Percentiles rank a stretch among this genome's conserved stretches.
Conservation (phyloP, 768 basidiomycete genomes). For the Fomitopsis serialis region DNA sequence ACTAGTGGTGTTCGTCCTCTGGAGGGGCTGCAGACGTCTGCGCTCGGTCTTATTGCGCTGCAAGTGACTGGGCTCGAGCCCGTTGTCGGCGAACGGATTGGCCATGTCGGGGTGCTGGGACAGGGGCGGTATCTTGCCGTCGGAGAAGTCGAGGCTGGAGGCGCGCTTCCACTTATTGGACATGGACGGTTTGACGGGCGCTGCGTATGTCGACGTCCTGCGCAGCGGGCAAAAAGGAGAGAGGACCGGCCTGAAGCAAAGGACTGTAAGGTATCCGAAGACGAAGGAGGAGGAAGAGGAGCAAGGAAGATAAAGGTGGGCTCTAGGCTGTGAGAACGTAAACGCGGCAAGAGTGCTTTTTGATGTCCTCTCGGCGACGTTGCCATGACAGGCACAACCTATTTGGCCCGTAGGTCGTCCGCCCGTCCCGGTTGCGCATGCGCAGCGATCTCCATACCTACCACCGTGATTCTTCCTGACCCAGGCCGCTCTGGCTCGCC, state of each 20-base stretch:
- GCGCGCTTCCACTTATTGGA: slow-evolving; percentile 36
- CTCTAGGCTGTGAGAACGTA: slow-evolving; percentile 7
- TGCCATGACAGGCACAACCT: slow-evolving; percentile 15
- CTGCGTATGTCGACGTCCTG: slow-evolving; percentile 22
- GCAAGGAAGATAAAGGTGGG: slow-evolving; percentile 10
- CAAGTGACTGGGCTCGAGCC: slow-evolving; percentile 42
- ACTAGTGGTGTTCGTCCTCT: slow-evolving; percentile 46
- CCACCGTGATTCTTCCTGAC: not conserved
- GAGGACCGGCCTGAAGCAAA: slow-evolving; percentile 42
- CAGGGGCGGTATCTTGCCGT: slow-evolving; percentile 38
- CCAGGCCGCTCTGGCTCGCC: not conserved
- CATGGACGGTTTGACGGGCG: slow-evolving; percentile 18
- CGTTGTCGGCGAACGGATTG: slow-evolving; percentile 20
- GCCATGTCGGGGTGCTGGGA: slow-evolving; percentile 45
- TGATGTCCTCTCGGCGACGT: slow-evolving; percentile 13
- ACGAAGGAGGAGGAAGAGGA: slow-evolving; percentile 10
- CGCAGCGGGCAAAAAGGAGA: slow-evolving; percentile 28
- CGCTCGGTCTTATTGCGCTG: slow-evolving; percentile 87
- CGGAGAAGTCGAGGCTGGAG: slow-evolving; percentile 68
- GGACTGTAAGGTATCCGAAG: slow-evolving; percentile 11
- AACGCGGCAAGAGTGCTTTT: slow-evolving; percentile 5
- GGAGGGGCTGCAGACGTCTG: slow-evolving; percentile 77
- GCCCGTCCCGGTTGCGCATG: not conserved
- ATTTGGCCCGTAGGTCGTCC: not conserved
- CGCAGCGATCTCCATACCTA: not conserved